Conservation (phyloP, 768 basidiomycete genomes). For the Wakefieldia striispora region DNA sequence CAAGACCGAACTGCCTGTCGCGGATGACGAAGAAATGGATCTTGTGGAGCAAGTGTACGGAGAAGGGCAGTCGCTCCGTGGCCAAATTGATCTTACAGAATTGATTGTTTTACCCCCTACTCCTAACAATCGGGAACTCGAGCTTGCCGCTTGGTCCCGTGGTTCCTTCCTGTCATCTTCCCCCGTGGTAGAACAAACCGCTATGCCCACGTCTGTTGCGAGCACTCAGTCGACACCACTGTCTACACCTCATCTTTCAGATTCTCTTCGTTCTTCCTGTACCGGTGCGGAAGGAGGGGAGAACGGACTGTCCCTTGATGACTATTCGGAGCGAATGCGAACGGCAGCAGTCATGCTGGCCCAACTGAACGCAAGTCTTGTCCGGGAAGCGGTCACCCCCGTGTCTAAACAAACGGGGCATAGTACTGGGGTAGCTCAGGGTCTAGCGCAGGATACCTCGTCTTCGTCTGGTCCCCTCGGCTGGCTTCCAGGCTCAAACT, state of each 20-base stretch:
- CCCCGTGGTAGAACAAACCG: constrained; percentile 39
- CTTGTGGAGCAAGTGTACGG: constrained; percentile 96
- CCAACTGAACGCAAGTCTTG: constrained; percentile 83
- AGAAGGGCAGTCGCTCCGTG: constrained; percentile 65
- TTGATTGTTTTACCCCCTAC: constrained; percentile 78
- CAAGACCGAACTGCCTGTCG: constrained; percentile 17
- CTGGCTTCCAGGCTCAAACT: constrained; percentile 57
- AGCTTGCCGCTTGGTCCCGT: constrained; percentile 80
- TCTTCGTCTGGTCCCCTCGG: constrained; percentile 35
- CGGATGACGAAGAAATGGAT: constrained; percentile 88
- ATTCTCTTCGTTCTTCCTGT: constrained; percentile 4
- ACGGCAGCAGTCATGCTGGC: constrained; percentile 98
- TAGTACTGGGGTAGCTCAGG: constrained; percentile 1
- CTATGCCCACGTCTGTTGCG: constrained; percentile 13
- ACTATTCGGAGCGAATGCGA: constrained; percentile 98
- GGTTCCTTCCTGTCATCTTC: constrained; percentile 49
- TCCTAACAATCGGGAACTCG: constrained; percentile 87
- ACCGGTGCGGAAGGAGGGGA: constrained; percentile 7
- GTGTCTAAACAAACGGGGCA: constrained; percentile 13
- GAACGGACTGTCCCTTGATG: constrained; percentile 75
- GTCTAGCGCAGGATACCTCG: constrained; percentile 9
- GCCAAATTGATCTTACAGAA: constrained; percentile 77
- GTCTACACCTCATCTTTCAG: not conserved
- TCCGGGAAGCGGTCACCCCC: constrained; percentile 48
- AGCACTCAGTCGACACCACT: constrained; percentile 5